A percentile compares a stretch with the other conserved stretches of the same genome.
Conservation (phyloP, 163 green algal species). For the Chloroidium sp. region DNA sequence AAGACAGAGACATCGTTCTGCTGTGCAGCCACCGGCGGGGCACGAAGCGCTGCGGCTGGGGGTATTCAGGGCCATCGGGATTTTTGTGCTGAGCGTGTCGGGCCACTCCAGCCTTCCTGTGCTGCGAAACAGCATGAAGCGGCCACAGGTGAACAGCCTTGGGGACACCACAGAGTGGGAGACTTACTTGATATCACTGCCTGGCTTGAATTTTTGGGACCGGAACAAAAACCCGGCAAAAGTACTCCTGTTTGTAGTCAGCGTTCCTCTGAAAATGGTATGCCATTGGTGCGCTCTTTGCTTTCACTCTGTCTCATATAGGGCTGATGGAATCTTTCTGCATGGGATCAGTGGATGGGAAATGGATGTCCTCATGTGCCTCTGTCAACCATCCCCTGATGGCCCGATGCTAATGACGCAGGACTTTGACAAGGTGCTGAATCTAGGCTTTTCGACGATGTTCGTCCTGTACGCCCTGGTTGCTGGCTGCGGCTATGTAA, state of each 20-base stretch:
- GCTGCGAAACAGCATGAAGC: slow-evolving; percentile 35
- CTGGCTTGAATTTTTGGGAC: no score
- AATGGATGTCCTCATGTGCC: no score
- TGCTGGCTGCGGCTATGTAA: slow-evolving; percentile 10
- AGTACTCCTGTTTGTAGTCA: no score
- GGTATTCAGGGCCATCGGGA: slow-evolving; percentile 32
- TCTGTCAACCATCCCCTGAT: no score
- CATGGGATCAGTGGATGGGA: no score
- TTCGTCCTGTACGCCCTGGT: slow-evolving; percentile 24
- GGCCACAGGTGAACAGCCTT: slow-evolving; percentile 10
- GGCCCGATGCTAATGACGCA: neutral
- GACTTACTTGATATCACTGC: no score
- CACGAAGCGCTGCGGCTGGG: slow-evolving; percentile 3
- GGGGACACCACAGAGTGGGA: no score
- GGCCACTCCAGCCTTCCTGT: slow-evolving; percentile 42
- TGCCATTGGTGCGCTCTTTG: neutral
- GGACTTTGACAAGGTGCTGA: slow-evolving; percentile 29
- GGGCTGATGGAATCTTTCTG: neutral
- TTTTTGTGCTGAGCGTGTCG: slow-evolving; percentile 40
- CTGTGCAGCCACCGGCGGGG: slow-evolving; percentile 16
- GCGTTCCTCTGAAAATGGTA: neutral
- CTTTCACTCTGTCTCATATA: neutral
- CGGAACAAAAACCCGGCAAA: no score
- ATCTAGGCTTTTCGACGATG: slow-evolving; percentile 30
- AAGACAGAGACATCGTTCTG: no score